Percentiles rank a stretch among this genome's conserved stretches.
Evolutionary conservation across 2,329 filamentous ascomycete genomes (phyloP).

Genomic region (Colletotrichum tropicale): DNA sequence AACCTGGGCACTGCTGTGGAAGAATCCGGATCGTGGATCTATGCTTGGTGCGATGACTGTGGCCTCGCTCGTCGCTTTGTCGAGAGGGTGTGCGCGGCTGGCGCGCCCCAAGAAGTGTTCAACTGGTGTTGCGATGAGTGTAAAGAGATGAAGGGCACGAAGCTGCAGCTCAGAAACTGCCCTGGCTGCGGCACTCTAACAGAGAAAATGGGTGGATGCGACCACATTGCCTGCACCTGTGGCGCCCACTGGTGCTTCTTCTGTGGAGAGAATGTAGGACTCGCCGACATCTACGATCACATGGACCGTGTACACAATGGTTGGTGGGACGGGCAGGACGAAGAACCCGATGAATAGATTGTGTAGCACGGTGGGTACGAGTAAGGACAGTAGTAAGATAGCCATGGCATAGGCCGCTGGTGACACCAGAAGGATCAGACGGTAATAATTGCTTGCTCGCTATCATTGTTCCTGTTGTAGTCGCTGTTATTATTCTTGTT

Average conservation of each 20-base stretch:
- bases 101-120: constrained; percentile 37
- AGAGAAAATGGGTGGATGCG: constrained; percentile 40
- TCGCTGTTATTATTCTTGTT: no score
- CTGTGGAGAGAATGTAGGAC: constrained; percentile 33
- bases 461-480: no score
- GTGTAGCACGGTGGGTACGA: no score
- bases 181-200: constrained; percentile 40
- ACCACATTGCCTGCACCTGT: constrained; percentile 43
- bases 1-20: constrained; percentile 42
- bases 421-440: not conserved
- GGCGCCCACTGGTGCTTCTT: constrained; percentile 44
- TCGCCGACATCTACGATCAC: constrained; percentile 38
- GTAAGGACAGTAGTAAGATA: no score
- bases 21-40: constrained; percentile 47
- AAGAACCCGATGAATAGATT: constrained; percentile 8
- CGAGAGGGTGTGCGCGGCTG: constrained; percentile 47
- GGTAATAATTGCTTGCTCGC: no score
- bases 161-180: constrained; percentile 31
- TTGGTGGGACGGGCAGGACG: constrained; percentile 24
- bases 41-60: constrained; percentile 52
- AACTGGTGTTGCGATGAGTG: constrained; percentile 49
- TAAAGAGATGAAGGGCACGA: constrained; percentile 18
- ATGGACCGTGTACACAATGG: constrained; percentile 37
- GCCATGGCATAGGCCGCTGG: no score
- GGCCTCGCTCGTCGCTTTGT: constrained; percentile 43